phyloP scores from a whole-genome alignment of 129 eudicot species.

The Deinandra increscens region DNA sequence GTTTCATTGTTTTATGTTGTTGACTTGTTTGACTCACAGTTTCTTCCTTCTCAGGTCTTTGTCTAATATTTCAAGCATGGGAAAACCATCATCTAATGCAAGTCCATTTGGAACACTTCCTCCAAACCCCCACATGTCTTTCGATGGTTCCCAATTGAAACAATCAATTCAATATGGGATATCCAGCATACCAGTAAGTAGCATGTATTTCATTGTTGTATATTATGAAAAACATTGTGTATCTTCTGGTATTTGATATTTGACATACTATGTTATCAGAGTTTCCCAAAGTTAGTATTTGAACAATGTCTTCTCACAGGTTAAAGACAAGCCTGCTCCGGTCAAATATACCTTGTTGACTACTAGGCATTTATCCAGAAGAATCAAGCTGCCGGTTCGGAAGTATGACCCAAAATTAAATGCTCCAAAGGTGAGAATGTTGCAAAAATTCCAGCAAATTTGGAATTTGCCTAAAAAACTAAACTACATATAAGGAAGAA shows the following conservation, averaged over 20 bases:
- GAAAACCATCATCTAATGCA: slow-evolving; percentile 24
- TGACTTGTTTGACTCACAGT: slow-evolving; percentile 5
- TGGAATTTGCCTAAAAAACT: neutral
- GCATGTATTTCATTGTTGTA: neutral
- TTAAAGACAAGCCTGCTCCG: slow-evolving; percentile 45
- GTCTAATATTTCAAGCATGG: slow-evolving; percentile 18
- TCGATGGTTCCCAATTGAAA: slow-evolving; percentile 20
- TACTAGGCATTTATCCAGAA: slow-evolving; percentile 39
- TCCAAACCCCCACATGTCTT: slow-evolving; percentile 26
- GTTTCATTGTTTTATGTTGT: neutral
- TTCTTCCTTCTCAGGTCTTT: slow-evolving; percentile 20
- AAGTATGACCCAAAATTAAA: slow-evolving; percentile 41
- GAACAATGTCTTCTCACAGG: slow-evolving; percentile 35
- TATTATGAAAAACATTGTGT: neutral
- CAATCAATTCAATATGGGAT: slow-evolving; percentile 48
- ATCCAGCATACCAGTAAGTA: slow-evolving; percentile 58
- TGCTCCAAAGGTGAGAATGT: slow-evolving; percentile 57
- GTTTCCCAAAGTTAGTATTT: slow-evolving; percentile 3
- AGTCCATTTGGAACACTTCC: slow-evolving; percentile 47
- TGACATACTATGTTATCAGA: slow-evolving; percentile 1
- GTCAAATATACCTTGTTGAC: slow-evolving; percentile 35
- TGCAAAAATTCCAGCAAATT: too few relatives aligned
- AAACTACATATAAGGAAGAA: neutral
- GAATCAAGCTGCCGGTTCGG: slow-evolving; percentile 33
- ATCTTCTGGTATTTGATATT: neutral